Conservation (phyloP, 1,284 basidiomycete species). For the Rhodofomes roseus region DNA sequence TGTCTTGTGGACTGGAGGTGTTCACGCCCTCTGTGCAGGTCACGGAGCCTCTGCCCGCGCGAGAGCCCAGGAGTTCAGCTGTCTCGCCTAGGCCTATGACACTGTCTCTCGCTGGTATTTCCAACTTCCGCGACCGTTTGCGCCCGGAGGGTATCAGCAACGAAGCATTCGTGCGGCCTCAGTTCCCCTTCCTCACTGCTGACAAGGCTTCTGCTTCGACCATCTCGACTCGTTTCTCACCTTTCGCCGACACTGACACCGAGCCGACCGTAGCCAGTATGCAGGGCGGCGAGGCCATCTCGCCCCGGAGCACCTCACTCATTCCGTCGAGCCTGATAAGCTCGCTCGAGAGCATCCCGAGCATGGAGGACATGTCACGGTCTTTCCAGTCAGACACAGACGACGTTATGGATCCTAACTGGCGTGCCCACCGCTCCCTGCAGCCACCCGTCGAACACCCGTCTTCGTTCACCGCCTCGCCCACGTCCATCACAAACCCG, state of each 20-base stretch:
- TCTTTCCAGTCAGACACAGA: slow-evolving; percentile 58
- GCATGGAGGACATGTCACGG: slow-evolving; percentile 33
- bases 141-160: slow-evolving; percentile 4
- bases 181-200: slow-evolving; percentile 41
- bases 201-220: slow-evolving; percentile 33
- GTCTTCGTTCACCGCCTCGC: slow-evolving; percentile 31
- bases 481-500: slow-evolving; percentile 27
- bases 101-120: slow-evolving; percentile 36
- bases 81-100: slow-evolving; percentile 33
- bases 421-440: slow-evolving; percentile 32
- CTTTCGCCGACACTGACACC: slow-evolving; percentile 45
- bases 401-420: slow-evolving; percentile 47
- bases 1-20: slow-evolving; percentile 11
- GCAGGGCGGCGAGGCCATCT: slow-evolving; percentile 17
- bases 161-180: slow-evolving; percentile 25
- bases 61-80: slow-evolving; percentile 17
- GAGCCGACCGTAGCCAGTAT: slow-evolving; percentile 9
- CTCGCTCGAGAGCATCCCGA: slow-evolving; percentile 42
- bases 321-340: slow-evolving; percentile 57
- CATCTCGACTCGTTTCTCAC: slow-evolving; percentile 40
- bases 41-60: slow-evolving; percentile 19
- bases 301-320: slow-evolving; percentile 36
- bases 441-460: slow-evolving; percentile 26
- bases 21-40: slow-evolving; percentile 20
- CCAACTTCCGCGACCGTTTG: slow-evolving; percentile 30